Evolutionary conservation across 805 yeast species (phyloP).

Genomic region (Candida chilensis): DNA sequence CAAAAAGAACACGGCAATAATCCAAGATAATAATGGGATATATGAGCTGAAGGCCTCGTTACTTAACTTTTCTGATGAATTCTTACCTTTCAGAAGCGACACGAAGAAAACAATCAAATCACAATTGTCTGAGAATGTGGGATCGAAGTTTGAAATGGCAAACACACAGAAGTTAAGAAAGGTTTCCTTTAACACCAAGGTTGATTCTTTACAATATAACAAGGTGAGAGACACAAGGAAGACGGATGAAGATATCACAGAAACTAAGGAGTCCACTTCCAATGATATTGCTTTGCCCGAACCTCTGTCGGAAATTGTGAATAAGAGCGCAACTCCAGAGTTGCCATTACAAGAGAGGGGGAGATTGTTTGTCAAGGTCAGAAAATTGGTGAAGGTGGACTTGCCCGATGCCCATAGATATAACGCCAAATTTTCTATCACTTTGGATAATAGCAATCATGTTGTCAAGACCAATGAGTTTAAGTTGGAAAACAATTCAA

Average conservation of each 20-base stretch:
- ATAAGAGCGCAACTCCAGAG: constrained; percentile 13
- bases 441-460: constrained; percentile 77
- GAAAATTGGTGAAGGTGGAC: constrained; percentile 33
- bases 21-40: constrained; percentile 12
- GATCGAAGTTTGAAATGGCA: too few relatives aligned
- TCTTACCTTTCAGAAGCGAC: too few relatives aligned
- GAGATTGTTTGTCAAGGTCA: constrained; percentile 40
- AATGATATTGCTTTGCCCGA: background rate
- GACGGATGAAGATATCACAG: too few relatives aligned
- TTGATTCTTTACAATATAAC: too few relatives aligned
- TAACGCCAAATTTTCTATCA: constrained; percentile 39
- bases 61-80: constrained; percentile 1
- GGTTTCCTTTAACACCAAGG: too few relatives aligned
- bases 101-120: too few relatives aligned
- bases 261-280: background rate
- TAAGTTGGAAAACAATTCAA: constrained; percentile 18
- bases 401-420: constrained; percentile 36
- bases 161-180: too few relatives aligned
- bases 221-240: too few relatives aligned
- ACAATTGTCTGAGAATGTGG: too few relatives aligned
- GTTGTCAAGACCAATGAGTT: constrained; percentile 59
- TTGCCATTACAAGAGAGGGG: constrained; percentile 35
- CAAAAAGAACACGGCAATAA: constrained; percentile 11
- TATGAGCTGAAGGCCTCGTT: constrained; percentile 24
- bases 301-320: background rate